phyloP scores from a whole-genome alignment of 2,329 filamentous ascomycete genomes.

The Fusarium hostae region DNA sequence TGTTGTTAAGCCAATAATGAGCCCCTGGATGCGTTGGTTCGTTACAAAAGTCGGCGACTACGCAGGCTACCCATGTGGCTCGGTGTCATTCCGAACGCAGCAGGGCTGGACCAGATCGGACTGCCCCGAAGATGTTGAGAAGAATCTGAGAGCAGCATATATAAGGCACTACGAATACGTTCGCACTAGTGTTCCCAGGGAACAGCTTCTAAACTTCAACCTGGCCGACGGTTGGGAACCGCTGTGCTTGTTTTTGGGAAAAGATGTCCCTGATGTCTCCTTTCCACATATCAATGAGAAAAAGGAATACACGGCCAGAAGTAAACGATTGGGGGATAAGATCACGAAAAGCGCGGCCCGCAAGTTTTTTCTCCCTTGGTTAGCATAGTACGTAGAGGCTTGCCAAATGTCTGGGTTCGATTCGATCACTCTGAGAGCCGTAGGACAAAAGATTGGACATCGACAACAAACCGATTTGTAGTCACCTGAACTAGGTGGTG shows the following conservation, averaged over 20 bases:
- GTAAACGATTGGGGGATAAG: neutral
- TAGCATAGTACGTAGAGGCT: no score
- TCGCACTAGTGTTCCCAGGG: slow-evolving; percentile 33
- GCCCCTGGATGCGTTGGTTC: no score
- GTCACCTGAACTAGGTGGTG: no score
- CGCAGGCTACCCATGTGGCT: neutral
- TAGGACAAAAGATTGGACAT: no score
- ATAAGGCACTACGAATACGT: slow-evolving; percentile 44
- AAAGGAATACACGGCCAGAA: slow-evolving; percentile 4
- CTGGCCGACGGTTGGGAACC: slow-evolving; percentile 48
- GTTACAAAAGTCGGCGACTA: no score
- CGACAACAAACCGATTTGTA: no score
- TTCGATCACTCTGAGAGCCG: no score
- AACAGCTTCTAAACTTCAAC: slow-evolving; percentile 46
- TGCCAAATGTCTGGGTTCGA: no score
- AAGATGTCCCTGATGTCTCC: slow-evolving; percentile 40
- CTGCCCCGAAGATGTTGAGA: neutral
- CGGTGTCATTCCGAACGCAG: neutral
- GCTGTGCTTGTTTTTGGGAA: slow-evolving; percentile 49
- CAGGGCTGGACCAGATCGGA: slow-evolving; percentile 18
- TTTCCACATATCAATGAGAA: slow-evolving; percentile 46
- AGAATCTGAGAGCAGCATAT: slow-evolving; percentile 36
- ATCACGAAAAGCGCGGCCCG: neutral
- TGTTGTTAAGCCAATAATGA: neutral
- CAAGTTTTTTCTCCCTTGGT: no score